Evolutionary conservation across 75 land plant species (phyloP), one percentile per base, ranked within the genome.

Genomic region (Larix kaempferi): DNA sequence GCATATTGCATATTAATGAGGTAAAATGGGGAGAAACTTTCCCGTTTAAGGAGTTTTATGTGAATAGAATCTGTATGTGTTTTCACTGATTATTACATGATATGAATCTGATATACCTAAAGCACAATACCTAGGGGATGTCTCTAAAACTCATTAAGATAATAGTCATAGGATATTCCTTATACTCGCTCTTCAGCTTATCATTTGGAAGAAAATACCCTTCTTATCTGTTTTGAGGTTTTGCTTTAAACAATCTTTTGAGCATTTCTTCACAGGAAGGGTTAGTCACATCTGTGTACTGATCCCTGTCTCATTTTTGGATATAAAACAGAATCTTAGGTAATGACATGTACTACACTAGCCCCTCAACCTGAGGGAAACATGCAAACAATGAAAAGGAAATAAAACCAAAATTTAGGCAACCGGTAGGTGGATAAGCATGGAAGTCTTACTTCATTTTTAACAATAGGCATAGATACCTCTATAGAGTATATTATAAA

Each of bases 1-100:
- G 96, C 59, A 86, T 94, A 74, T 76, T 89, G 16, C 96, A 94
- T 76, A 74, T 85, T 57, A 21, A 13, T 69, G 96, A 94, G 71
- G 96, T 94, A 83, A 79, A 78, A 49, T 25, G 26, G 21, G 35
- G 13, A 73, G 27, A n/a, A 73, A 19, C 35, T 52, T 55, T 73
- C 52, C 57, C 26, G 29, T 65, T 69, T 6, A n/a, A 35, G 41
- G 41, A 39, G 41, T 39, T 39, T 4, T 39, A 39, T 39, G 41
- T 67, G 71, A 67, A 13, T 69, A 22, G 21, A 69, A 69, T 39
- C 39, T 39, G 52, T 69, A 39, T n/a, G 37, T 69, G 21, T 41
- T 37, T 39, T 69, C 39, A 44, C 23, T 39, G n/a, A 69, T 69
- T 39, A 10, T 39, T 69, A 37, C 22, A 69, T 29, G 39, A 22